Conservation (phyloP, 805 yeast genomes). For the Ogataea salicorniae region DNA sequence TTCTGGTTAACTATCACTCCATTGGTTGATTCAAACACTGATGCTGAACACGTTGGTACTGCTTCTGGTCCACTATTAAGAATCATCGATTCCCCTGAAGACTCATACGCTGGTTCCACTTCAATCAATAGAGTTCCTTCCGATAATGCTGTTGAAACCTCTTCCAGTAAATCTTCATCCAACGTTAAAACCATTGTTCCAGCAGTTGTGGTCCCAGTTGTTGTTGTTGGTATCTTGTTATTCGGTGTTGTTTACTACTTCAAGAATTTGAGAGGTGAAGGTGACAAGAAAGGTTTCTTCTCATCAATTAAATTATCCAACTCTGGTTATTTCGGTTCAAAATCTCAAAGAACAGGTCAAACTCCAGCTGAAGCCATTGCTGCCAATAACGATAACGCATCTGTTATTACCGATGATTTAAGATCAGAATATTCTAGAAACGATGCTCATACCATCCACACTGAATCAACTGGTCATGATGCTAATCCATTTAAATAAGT, state of each 20-base stretch:
- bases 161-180: slow-evolving; percentile 10
- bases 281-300: slow-evolving; percentile 14
- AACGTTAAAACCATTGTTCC: slow-evolving; percentile 34
- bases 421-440: slow-evolving; percentile 14
- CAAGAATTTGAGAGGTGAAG: slow-evolving; percentile 18
- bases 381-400: slow-evolving; percentile 13
- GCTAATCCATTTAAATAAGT: slow-evolving; percentile 13
- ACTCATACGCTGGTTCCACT: slow-evolving; percentile 24
- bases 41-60: slow-evolving; percentile 35
- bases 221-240: slow-evolving; percentile 28
- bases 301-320: slow-evolving; percentile 9
- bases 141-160: slow-evolving; percentile 29
- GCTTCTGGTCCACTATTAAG: slow-evolving; percentile 36
- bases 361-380: slow-evolving; percentile 7
- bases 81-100: slow-evolving; percentile 26
- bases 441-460: slow-evolving; percentile 12
- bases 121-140: slow-evolving; percentile 36
- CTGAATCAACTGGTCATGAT: slow-evolving; percentile 12
- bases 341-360: slow-evolving; percentile 9
- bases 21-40: slow-evolving; percentile 29
- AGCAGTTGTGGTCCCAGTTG: slow-evolving; percentile 40
- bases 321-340: slow-evolving; percentile 10
- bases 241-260: slow-evolving; percentile 30
- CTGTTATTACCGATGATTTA: slow-evolving; percentile 18
- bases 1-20: slow-evolving; percentile 37